Percentiles rank a stretch among this genome's conserved stretches.
Conservation (phyloP, 106 monocot species). For the Dendrobium huoshanense region DNA sequence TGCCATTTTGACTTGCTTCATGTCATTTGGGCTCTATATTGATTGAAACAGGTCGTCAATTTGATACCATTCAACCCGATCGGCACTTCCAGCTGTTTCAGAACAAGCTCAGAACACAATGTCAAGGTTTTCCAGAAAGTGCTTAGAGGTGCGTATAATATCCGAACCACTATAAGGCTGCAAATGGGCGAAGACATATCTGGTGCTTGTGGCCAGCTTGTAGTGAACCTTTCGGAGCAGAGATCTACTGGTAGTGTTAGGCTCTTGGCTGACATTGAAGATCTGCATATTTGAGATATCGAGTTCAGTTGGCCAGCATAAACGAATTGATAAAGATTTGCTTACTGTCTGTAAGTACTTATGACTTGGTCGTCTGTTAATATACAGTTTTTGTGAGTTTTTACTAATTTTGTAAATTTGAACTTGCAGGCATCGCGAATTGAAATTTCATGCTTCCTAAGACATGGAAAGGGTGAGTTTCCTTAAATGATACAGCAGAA, state of each 20-base stretch:
- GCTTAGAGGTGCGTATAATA: slow-evolving; percentile 63
- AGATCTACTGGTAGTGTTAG: slow-evolving; percentile 45
- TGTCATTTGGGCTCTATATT: neutral
- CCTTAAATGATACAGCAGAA: too few species aligned
- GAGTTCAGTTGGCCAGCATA: too few species aligned
- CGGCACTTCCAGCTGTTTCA: slow-evolving; percentile 44
- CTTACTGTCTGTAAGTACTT: neutral
- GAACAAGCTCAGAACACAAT: slow-evolving; percentile 46
- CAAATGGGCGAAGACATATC: slow-evolving; percentile 96
- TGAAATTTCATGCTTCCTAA: too few species aligned
- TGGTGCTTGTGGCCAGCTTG: slow-evolving; percentile 97
- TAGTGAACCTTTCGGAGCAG: slow-evolving; percentile 56
- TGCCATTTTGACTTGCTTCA: neutral
- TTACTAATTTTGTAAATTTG: neutral
- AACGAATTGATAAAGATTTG: neutral
- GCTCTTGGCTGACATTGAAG: slow-evolving; percentile 76
- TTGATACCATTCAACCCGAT: slow-evolving; percentile 97
- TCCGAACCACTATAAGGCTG: slow-evolving; percentile 79
- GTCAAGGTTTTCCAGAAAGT: slow-evolving; percentile 75
- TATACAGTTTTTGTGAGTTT: neutral
- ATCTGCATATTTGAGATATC: slow-evolving; percentile 35
- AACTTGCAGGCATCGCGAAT: too few species aligned
- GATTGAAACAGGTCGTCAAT: slow-evolving; percentile 73
- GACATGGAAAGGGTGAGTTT: too few species aligned
- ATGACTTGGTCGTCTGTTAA: neutral